These are phyloP conservation scores for Stentor roeselii DNA, from an alignment of 73 alveolate species.

Conservation along the genomic window DNA sequence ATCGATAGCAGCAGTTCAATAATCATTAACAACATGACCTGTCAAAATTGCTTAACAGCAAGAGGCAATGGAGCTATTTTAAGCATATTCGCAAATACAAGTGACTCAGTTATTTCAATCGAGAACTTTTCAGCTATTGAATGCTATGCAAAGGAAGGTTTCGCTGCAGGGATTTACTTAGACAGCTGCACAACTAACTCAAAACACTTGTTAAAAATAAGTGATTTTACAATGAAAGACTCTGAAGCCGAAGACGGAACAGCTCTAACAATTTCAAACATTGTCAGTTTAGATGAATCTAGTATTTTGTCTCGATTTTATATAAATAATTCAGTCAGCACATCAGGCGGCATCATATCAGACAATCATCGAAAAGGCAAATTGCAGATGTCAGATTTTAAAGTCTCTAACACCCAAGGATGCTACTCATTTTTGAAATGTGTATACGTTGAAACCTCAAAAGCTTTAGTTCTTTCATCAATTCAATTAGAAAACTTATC, in stretches of 20 bases:
- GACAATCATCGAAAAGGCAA: neutral
- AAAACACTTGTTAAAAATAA: neutral
- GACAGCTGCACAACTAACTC: neutral
- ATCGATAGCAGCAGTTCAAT: neutral
- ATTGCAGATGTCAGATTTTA: neutral
- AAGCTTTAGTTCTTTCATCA: too few species aligned
- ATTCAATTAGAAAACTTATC: too few species aligned
- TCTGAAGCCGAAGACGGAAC: neutral
- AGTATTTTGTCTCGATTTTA: too few species aligned
- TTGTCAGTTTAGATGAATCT: neutral
- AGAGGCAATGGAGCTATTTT: neutral
- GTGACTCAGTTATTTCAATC: neutral
- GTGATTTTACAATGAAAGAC: too few species aligned
- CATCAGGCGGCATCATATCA: neutral
- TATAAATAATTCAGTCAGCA: neutral
- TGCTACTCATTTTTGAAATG: too few species aligned
- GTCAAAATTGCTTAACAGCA: neutral
- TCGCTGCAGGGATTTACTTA: neutral
- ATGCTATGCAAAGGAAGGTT: neutral
- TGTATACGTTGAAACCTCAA: too few species aligned
- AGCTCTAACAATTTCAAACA: neutral
- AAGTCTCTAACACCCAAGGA: too few species aligned
- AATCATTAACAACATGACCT: too few species aligned
- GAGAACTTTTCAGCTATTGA: neutral
- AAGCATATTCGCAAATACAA: neutral